Conservation (phyloP, 768 basidiomycete genomes). For the Clathrus columnatus region DNA sequence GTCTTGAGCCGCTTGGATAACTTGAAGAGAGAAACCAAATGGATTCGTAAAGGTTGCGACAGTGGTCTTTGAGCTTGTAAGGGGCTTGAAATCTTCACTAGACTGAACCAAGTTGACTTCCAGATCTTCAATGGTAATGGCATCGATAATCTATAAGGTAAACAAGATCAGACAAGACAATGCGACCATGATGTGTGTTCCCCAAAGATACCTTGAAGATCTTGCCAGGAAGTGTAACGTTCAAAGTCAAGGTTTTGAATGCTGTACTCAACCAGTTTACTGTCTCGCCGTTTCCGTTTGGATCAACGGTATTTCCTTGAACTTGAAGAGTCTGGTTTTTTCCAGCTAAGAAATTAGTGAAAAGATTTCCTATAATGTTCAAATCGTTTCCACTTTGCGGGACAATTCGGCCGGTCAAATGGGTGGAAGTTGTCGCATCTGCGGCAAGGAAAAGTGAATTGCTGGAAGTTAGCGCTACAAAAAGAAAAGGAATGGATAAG, state of each 20-base stretch:
- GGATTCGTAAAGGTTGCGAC: slow-evolving; percentile 61
- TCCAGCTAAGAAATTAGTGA: slow-evolving; percentile 56
- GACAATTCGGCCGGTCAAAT: slow-evolving; percentile 55
- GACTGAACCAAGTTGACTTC: slow-evolving; percentile 41
- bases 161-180: neutral
- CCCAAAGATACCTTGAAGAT: slow-evolving; percentile 35
- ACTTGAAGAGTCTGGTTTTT: slow-evolving; percentile 54
- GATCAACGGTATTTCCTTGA: slow-evolving; percentile 52
- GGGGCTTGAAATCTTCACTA: slow-evolving; percentile 49
- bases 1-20: slow-evolving; percentile 44
- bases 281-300: slow-evolving; percentile 38
- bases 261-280: slow-evolving; percentile 63
- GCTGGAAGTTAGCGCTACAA: slow-evolving; percentile 42
- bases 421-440: slow-evolving; percentile 36
- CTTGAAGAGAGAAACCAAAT: slow-evolving; percentile 67
- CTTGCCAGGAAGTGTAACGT: slow-evolving; percentile 55
- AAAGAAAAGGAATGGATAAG: neutral
- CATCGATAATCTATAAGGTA: slow-evolving; percentile 44
- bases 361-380: slow-evolving; percentile 48
- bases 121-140: slow-evolving; percentile 52
- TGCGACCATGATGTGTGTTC: neutral
- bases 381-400: slow-evolving; percentile 51
- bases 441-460: slow-evolving; percentile 42
- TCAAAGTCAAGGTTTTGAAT: slow-evolving; percentile 54
- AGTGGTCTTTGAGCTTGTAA: slow-evolving; percentile 47